phyloP scores from a whole-genome alignment of 345 rosid species.

The Eucalyptus leucophloia region DNA sequence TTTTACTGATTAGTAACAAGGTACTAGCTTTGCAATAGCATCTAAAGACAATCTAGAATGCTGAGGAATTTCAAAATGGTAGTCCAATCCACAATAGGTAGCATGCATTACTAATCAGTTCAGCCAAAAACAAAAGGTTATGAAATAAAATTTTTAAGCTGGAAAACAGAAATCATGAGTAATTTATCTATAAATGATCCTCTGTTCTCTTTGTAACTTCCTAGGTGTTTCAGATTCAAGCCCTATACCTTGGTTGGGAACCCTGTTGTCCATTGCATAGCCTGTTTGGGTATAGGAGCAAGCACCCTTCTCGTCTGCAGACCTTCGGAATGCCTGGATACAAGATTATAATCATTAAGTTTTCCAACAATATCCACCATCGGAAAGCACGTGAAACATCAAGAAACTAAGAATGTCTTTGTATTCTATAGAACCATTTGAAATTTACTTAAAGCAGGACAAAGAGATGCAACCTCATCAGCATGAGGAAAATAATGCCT shows the following conservation, averaged over 20 bases:
- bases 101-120: not conserved
- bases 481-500: not conserved
- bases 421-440: not conserved
- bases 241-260: conserved; percentile 77
- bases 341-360: not conserved
- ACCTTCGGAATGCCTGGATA: conserved; percentile 73
- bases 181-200: not conserved
- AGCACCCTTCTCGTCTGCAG: conserved; percentile 79
- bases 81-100: not conserved
- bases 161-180: not conserved
- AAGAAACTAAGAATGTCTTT: not conserved
- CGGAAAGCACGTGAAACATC: not conserved
- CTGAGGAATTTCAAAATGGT: not conserved
- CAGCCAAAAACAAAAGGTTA: not conserved
- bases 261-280: conserved; percentile 82
- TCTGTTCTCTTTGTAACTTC: not conserved
- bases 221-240: not conserved
- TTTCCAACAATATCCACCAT: not conserved
- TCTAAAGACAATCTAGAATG: not conserved
- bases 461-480: not conserved
- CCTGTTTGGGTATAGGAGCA: conserved; percentile 84
- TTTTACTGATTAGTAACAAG: not conserved
- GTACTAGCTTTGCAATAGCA: not conserved
- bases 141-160: not conserved
- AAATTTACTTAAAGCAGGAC: not conserved